phyloP scores from a whole-genome alignment of 805 yeast species.

The Starmerella apicola region DNA sequence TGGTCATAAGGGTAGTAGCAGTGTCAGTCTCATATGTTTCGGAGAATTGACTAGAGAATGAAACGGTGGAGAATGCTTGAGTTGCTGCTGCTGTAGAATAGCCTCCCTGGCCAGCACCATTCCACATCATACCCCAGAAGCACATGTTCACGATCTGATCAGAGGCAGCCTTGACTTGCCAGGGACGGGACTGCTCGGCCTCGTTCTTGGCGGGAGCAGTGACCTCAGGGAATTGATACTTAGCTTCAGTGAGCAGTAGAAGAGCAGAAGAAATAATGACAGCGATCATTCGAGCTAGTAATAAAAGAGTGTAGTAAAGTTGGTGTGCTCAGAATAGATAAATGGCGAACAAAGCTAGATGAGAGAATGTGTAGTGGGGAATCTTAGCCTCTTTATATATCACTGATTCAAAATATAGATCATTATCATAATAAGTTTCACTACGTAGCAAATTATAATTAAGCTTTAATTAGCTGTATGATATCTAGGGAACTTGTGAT shows the following conservation, averaged over 20 bases:
- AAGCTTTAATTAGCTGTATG: too few relatives aligned
- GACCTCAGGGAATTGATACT: neutral
- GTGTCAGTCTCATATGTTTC: slow-evolving; percentile 4
- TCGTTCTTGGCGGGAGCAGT: neutral
- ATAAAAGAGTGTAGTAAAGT: neutral
- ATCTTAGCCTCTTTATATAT: too few relatives aligned
- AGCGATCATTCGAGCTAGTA: slow-evolving; percentile 1
- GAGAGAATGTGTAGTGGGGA: neutral
- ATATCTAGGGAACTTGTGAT: too few relatives aligned
- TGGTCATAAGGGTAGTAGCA: slow-evolving; percentile 12
- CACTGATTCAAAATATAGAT: too few relatives aligned
- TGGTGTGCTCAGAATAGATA: too few relatives aligned
- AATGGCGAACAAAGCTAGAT: neutral
- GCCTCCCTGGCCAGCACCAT: slow-evolving; percentile 6
- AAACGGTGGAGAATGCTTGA: slow-evolving; percentile 3
- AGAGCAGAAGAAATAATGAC: neutral
- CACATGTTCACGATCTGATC: slow-evolving; percentile 11
- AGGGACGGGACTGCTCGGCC: slow-evolving; percentile 6
- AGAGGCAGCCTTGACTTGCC: slow-evolving; percentile 15
- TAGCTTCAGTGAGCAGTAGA: neutral
- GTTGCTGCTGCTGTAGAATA: slow-evolving; percentile 1
- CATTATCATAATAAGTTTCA: too few relatives aligned
- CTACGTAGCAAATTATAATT: too few relatives aligned
- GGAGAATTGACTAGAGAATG: slow-evolving; percentile 5
- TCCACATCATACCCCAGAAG: slow-evolving; percentile 5